phyloP scores from a whole-genome alignment of 140 eudicot species.

The Erigeron philadelphicus region DNA sequence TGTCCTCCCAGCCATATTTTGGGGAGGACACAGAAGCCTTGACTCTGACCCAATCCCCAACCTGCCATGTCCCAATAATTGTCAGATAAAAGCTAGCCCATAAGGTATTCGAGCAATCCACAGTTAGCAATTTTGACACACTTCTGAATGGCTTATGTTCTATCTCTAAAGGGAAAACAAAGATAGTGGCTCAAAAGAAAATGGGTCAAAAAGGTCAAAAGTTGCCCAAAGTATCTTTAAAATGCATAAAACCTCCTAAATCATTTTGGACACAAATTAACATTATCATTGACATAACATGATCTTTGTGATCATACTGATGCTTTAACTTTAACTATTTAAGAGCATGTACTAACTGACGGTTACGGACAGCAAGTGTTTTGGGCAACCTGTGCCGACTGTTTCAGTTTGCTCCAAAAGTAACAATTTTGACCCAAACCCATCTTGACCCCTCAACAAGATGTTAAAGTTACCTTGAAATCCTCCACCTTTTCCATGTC shows the following conservation, averaged over 20 bases:
- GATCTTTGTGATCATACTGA: not conserved
- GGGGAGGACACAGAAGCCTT: conserved; percentile 93
- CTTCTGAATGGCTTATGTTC: not conserved
- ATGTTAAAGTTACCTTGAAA: conserved; percentile 62
- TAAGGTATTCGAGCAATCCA: not conserved
- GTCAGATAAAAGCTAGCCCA: not conserved
- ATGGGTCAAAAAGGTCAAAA: not conserved
- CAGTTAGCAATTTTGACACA: not conserved
- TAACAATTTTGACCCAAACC: not conserved
- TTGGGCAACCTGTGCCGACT: not conserved
- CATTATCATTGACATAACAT: not conserved
- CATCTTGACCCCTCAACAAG: not conserved
- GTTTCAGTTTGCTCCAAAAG: not conserved
- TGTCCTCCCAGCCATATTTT: conserved; percentile 97
- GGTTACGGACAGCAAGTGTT: not conserved
- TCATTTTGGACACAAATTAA: not conserved
- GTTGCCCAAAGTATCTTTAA: not conserved
- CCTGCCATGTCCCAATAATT: conserved; percentile 42
- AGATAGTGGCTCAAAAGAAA: not conserved
- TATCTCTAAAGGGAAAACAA: not conserved
- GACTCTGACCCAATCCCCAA: conserved; percentile 92
- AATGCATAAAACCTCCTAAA: not conserved
- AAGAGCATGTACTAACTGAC: not conserved
- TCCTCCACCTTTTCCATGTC: conserved; percentile 99
- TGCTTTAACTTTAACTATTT: not conserved